Conservation (phyloP, 495 filamentous ascomycete species). For the Gamarada debralockiae region DNA sequence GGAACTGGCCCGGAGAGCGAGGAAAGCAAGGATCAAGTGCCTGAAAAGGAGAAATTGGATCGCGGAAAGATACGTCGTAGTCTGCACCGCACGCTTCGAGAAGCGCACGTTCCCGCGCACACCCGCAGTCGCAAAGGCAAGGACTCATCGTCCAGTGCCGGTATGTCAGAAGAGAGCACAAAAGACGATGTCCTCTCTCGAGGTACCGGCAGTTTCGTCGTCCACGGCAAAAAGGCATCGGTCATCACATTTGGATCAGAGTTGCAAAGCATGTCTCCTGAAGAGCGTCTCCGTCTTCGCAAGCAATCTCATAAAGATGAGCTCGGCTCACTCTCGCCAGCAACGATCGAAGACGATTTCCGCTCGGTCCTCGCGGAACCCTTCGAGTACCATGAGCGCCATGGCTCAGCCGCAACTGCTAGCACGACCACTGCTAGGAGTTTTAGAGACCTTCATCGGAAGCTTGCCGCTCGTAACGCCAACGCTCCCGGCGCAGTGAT, state of each 20-base stretch:
- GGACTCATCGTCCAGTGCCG: constrained; percentile 62
- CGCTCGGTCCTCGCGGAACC: constrained; percentile 31
- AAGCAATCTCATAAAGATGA: constrained; percentile 22
- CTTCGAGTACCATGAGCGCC: constrained; percentile 35
- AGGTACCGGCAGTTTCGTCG: constrained; percentile 82
- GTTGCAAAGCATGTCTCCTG: constrained; percentile 75
- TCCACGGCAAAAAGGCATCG: constrained; percentile 97
- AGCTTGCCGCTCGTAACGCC: constrained; percentile 32
- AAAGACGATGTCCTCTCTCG: constrained; percentile 69
- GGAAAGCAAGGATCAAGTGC: constrained; percentile 30
- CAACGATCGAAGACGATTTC: constrained; percentile 32
- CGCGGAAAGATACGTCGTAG: constrained; percentile 67
- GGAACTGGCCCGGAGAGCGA: constrained; percentile 17
- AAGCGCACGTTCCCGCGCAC: constrained; percentile 63
- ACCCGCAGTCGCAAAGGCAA: constrained; percentile 72
- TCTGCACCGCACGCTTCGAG: constrained; percentile 90
- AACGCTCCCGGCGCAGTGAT: constrained; percentile 34
- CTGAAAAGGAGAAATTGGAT: constrained; percentile 40
- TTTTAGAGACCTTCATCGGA: constrained; percentile 46
- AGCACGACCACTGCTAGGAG: constrained; percentile 53
- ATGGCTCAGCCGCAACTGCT: constrained; percentile 49
- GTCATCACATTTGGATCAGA: constrained; percentile 92
- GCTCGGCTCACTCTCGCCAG: constrained; percentile 1
- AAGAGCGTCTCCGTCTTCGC: constrained; percentile 60
- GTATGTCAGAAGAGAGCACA: constrained; percentile 55